A percentile compares a stretch with the other conserved stretches of the same genome.
These are phyloP conservation scores for Juglanconis sp. DNA, from an alignment of 2,329 filamentous ascomycete species.

Conservation along the genomic window DNA sequence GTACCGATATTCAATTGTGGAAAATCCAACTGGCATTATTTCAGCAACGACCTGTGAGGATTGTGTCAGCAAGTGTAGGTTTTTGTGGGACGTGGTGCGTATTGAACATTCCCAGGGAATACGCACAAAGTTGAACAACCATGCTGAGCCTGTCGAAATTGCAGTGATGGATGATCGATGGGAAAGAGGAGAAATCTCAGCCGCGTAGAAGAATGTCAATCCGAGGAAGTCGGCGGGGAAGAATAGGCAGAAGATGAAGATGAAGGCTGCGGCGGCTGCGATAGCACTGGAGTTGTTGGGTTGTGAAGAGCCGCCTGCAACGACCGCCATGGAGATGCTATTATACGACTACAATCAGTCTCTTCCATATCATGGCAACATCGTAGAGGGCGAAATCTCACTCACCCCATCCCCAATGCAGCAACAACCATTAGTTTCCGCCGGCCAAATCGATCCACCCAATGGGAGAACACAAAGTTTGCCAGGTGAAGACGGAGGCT, in stretches of 20 bases:
- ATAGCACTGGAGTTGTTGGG: conserved; percentile 20
- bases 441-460: conserved; percentile 15
- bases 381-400: not conserved
- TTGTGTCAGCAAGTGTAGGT: not conserved
- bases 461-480: conserved; percentile 13
- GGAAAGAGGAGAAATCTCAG: conserved; percentile 52
- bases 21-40: conserved; percentile 43
- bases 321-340: not conserved
- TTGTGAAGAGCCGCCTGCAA: conserved; percentile 25
- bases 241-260: conserved; percentile 60
- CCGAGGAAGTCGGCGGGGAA: conserved; percentile 57
- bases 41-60: conserved; percentile 38
- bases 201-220: conserved; percentile 57
- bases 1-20: conserved; percentile 49
- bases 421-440: conserved; percentile 12
- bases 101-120: no score
- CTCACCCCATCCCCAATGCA: conserved; percentile 8
- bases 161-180: conserved; percentile 52
- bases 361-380: not conserved
- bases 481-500: conserved; percentile 14
- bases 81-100: no score
- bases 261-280: conserved; percentile 32
- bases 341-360: not conserved
- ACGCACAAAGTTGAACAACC: conserved; percentile 38
- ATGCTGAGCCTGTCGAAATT: conserved; percentile 53